phyloP scores from a whole-genome alignment of 2,329 filamentous ascomycete genomes.

The Thielaviopsis euricoi region DNA sequence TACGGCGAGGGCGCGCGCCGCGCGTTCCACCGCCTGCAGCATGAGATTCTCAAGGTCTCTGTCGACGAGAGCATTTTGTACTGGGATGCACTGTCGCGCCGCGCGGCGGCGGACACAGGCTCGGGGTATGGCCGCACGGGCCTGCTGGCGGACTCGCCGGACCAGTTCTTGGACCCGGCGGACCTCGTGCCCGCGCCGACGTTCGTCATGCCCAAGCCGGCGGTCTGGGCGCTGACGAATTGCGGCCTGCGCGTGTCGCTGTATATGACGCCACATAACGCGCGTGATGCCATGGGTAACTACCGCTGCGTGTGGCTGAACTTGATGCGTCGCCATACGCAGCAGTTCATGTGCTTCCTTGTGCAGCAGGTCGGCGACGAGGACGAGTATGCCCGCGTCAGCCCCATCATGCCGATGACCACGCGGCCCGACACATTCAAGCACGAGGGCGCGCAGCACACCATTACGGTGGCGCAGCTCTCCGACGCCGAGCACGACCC shows the following conservation, averaged over 20 bases:
- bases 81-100: conserved; percentile 13
- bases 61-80: conserved; percentile 18
- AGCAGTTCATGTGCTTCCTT: conserved; percentile 11
- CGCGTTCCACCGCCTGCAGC: conserved; percentile 18
- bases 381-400: conserved; percentile 10
- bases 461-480: conserved; percentile 10
- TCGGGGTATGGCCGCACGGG: conserved; percentile 1
- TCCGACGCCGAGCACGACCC: background rate
- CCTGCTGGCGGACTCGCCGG: conserved; percentile 8
- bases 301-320: conserved; percentile 12
- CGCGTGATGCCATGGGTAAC: conserved; percentile 8
- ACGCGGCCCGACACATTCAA: conserved; percentile 7
- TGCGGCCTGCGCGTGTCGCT: conserved; percentile 8
- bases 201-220: conserved; percentile 9
- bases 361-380: conserved; percentile 10
- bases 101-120: background rate
- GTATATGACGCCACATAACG: conserved; percentile 10
- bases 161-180: conserved; percentile 4
- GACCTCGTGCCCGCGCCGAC: conserved; percentile 5
- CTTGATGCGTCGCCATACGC: conserved; percentile 5
- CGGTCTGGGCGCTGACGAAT: conserved; percentile 9
- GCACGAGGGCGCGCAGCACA: conserved; percentile 7
- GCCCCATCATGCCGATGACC: conserved; percentile 7
- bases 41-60: conserved; percentile 17
- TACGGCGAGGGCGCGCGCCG: conserved; percentile 18